Evolutionary conservation across 2,329 filamentous ascomycete genomes (phyloP).

Genomic region (Colletotrichum ledebouriae): DNA sequence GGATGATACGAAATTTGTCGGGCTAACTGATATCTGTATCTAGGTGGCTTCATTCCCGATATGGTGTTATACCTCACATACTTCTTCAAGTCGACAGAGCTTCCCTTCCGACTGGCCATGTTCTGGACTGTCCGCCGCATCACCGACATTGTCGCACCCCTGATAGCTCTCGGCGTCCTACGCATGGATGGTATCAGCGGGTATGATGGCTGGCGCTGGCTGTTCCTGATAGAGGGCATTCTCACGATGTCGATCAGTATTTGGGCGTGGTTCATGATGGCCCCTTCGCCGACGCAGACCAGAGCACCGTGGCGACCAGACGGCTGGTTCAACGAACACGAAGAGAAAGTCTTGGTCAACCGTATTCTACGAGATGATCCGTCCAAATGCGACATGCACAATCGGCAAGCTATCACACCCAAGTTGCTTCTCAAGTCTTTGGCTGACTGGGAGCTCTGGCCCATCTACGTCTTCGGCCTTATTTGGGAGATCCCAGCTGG

Average conservation of each 20-base stretch:
- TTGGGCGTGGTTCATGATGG: conserved; percentile 50
- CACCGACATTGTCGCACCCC: conserved; percentile 47
- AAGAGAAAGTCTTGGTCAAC: conserved; percentile 71
- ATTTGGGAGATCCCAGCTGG: conserved; percentile 53
- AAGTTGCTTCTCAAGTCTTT: conserved; percentile 61
- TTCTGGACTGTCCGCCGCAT: conserved; percentile 47
- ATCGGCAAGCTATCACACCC: conserved; percentile 64
- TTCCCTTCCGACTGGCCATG: conserved; percentile 46
- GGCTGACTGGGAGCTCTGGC: conserved; percentile 69
- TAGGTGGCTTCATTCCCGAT: conserved; percentile 56
- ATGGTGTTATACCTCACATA: conserved; percentile 47
- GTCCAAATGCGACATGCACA: conserved; percentile 67
- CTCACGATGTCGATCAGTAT: conserved; percentile 47
- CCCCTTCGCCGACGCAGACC: conserved; percentile 53
- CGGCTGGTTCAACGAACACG: conserved; percentile 69
- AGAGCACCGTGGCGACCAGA: conserved; percentile 62
- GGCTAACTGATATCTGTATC: no score
- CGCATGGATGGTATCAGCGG: conserved; percentile 47
- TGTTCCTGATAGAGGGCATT: conserved; percentile 38
- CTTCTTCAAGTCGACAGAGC: conserved; percentile 47
- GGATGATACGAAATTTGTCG: no score
- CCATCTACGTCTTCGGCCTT: conserved; percentile 63
- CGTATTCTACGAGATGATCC: conserved; percentile 68
- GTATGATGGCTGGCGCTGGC: conserved; percentile 47
- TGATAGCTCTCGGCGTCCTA: conserved; percentile 48